Conservation (phyloP, 78 protist species). For the Tieghemostelium lacteum region DNA sequence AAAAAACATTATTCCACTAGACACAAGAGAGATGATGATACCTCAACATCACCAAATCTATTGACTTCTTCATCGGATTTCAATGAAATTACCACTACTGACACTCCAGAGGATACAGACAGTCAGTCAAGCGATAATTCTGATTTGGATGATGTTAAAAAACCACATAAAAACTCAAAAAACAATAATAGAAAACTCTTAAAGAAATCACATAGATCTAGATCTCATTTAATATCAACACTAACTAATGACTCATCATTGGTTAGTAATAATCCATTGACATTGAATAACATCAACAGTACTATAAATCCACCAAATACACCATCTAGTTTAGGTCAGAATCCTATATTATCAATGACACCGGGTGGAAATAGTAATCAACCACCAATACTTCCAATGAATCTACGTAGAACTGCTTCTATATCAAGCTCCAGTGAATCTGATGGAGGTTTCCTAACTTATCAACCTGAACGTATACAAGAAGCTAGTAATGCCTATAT, state of each 20-base stretch:
- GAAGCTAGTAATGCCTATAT: constrained; percentile 58
- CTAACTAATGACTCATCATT: background rate
- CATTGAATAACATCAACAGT: background rate
- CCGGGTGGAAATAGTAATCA: background rate
- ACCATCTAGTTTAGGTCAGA: background rate
- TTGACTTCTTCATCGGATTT: background rate
- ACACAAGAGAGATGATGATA: background rate
- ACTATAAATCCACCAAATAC: background rate
- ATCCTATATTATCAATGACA: background rate
- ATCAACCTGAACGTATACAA: constrained; percentile 34
- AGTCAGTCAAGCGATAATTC: background rate
- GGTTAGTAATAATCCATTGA: background rate
- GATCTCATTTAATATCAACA: background rate
- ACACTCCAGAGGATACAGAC: background rate
- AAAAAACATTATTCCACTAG: background rate
- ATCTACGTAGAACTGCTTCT: background rate
- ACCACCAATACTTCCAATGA: background rate
- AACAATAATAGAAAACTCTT: constrained; percentile 11
- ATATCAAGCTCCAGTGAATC: constrained; percentile 56
- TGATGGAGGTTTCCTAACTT: constrained; percentile 14
- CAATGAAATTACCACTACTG: background rate
- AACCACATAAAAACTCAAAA: background rate
- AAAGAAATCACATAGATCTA: constrained; percentile 7
- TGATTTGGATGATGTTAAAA: background rate
- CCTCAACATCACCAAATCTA: background rate